Conservation (phyloP, 2,329 filamentous ascomycete species). For the Fusarium nanum region DNA sequence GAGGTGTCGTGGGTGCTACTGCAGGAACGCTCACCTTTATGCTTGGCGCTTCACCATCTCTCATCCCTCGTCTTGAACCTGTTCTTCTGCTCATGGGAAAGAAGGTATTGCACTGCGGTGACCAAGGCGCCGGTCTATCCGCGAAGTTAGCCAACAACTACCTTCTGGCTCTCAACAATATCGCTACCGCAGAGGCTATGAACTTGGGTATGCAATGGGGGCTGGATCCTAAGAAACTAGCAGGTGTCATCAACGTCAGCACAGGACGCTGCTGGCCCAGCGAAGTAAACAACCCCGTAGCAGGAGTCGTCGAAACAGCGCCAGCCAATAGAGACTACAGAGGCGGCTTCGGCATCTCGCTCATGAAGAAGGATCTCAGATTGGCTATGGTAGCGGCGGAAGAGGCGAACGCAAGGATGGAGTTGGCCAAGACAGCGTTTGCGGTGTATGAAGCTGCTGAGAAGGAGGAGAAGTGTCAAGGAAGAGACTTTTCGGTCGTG, state of each 20-base stretch:
- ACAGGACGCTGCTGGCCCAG: conserved; percentile 97
- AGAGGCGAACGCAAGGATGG: conserved; percentile 74
- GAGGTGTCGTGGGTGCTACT: conserved; percentile 89
- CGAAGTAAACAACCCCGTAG: conserved; percentile 94
- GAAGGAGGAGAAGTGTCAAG: conserved; percentile 69
- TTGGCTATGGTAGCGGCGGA: conserved; percentile 78
- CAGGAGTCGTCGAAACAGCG: conserved; percentile 80
- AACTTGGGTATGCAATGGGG: conserved; percentile 72
- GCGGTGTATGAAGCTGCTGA: conserved; percentile 77
- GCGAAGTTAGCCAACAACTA: conserved; percentile 99
- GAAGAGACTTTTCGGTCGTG: conserved; percentile 84
- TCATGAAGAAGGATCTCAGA: conserved; percentile 85
- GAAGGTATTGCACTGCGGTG: conserved; percentile 85
- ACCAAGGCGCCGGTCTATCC: conserved; percentile 85
- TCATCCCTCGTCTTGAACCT: conserved; percentile 73
- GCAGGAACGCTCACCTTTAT: conserved; percentile 95
- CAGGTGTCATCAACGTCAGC: conserved; percentile 89
- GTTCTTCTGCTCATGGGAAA: conserved; percentile 86
- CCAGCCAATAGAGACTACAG: conserved; percentile 81
- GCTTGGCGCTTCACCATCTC: conserved; percentile 76
- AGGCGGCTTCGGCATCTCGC: conserved; percentile 79
- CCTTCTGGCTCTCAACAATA: conserved; percentile 92
- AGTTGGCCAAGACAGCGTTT: conserved; percentile 70
- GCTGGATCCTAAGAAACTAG: conserved; percentile 73
- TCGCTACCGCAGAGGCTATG: conserved; percentile 74